Base-by-base conservation (phyloP, 1,139 yeast genomes). In the Yamadazyma taylorii region DNA sequence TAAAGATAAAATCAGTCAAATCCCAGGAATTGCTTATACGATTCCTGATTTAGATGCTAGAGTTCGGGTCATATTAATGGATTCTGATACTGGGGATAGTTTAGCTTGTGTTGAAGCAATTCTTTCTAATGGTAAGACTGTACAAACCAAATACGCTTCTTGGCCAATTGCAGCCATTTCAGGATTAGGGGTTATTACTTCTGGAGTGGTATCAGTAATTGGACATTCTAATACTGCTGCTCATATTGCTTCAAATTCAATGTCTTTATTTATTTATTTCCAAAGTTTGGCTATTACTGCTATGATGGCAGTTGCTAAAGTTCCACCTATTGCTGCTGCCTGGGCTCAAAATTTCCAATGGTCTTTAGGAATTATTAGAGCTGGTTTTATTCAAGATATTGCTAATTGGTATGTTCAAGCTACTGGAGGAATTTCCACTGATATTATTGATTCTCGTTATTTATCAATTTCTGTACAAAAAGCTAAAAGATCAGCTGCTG, bases 311-410 rank as follows among this genome's bases (percentile, higher is more conserved):
- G 97, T 92, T 27, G 78, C 89, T 15, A 73, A 81, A 44, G 86
- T 88, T 17, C 98, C 98, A 7, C 98, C 98, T 5, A 88, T 92
- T 47, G 97, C 97, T 8, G 92, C 96, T 2, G 94, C 97, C 3
- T 92, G 99, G 99, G 83, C 95, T 25, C 96, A 92, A 61, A 92
- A 92, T 66, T 92, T 92, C 69, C 82, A 81, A 66, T 92, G 98
- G 98, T 82, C 97, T 5, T 75, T 92, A 74, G 98, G 98, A 38
- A 81, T 92, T 46, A 87, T 94, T 51, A 73, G 76, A 40, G 79
- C 81, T 9, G 66, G 67, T n/a, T 88, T 90, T 55, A 85, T 92
- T 78, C 98, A 92, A 61, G 61, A 70, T 34, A 86, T 90, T 41
- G 84, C 95, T 51, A 79, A 82, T 58, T 92, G 98, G 98, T 92